Conservation (phyloP, 768 basidiomycete species). For the Coprinellus micaceus region DNA sequence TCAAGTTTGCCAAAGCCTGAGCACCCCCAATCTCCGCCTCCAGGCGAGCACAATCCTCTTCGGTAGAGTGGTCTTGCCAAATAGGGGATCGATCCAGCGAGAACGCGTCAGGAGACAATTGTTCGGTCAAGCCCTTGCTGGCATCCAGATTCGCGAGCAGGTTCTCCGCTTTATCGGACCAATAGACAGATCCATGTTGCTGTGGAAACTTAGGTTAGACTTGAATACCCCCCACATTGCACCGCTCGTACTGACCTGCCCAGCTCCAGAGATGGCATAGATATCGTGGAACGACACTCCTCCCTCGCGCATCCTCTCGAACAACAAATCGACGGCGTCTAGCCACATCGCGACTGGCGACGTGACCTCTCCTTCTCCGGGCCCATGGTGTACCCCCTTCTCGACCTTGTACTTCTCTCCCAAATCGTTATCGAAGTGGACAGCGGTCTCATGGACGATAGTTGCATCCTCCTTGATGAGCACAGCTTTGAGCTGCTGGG, state of each 20-base stretch:
- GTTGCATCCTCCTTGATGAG: conserved; percentile 54
- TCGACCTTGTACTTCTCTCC: conserved; percentile 56
- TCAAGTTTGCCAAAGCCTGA: conserved; percentile 66
- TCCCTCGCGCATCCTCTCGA: conserved; percentile 56
- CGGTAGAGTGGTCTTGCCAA: conserved; percentile 91
- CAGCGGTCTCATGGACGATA: conserved; percentile 64
- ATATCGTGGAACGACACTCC: conserved; percentile 58
- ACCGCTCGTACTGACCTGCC: conserved; percentile 49
- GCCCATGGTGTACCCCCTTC: conserved; percentile 64
- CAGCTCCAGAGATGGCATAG: conserved; percentile 69
- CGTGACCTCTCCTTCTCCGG: conserved; percentile 68
- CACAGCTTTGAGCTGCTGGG: conserved; percentile 80
- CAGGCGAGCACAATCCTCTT: conserved; percentile 64
- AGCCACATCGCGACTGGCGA: conserved; percentile 83
- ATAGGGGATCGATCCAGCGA: conserved; percentile 68
- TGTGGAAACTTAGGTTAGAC: conserved; percentile 23
- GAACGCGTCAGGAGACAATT: conserved; percentile 64
- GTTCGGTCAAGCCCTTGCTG: conserved; percentile 46
- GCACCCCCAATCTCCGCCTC: conserved; percentile 68
- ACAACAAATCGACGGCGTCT: conserved; percentile 78
- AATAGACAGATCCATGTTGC: conserved; percentile 89
- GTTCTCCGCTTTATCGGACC: conserved; percentile 55
- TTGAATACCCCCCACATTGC: background rate
- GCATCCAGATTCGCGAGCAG: conserved; percentile 55
- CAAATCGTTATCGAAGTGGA: conserved; percentile 80